These are phyloP conservation scores for Cladosporium sp. DNA, from an alignment of 2,329 filamentous ascomycete species.

Conservation along the genomic window DNA sequence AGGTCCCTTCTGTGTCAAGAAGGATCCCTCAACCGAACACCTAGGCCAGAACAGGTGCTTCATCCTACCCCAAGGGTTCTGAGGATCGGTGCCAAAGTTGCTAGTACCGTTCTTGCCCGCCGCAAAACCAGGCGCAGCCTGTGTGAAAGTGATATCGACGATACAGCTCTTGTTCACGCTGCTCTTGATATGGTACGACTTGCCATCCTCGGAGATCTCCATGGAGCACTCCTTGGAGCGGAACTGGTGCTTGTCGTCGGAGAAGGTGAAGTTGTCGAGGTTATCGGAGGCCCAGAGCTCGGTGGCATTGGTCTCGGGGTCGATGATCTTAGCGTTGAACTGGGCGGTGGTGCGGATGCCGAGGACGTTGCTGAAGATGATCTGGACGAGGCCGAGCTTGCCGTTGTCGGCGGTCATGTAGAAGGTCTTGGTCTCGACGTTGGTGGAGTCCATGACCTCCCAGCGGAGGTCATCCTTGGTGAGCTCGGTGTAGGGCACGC, in stretches of 20 bases:
- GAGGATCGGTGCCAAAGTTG: constrained; percentile 81
- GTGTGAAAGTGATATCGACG: constrained; percentile 82
- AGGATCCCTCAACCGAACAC: constrained; percentile 76
- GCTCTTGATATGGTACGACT: constrained; percentile 85
- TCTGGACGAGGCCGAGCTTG: constrained; percentile 75
- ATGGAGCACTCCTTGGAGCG: constrained; percentile 83
- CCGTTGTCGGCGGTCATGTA: constrained; percentile 83
- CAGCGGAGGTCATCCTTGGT: constrained; percentile 79
- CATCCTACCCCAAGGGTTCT: constrained; percentile 89
- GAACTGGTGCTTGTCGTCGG: constrained; percentile 78
- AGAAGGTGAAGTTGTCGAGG: constrained; percentile 78
- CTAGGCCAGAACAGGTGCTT: constrained; percentile 93
- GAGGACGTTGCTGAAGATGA: constrained; percentile 96
- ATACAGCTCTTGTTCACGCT: constrained; percentile 77
- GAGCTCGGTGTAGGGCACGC: constrained; percentile 72
- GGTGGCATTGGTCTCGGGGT: constrained; percentile 67
- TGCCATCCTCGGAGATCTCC: constrained; percentile 82
- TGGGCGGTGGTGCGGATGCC: constrained; percentile 88
- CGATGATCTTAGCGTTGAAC: constrained; percentile 93
- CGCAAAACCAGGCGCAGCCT: constrained; percentile 76
- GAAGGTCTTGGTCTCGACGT: constrained; percentile 93
- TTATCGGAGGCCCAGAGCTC: constrained; percentile 83
- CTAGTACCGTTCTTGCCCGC: constrained; percentile 81
- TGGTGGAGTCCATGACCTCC: constrained; percentile 77
- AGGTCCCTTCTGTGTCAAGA: constrained; percentile 78